Base-by-base conservation (phyloP, 2,329 filamentous ascomycete species). In the Penicillium sp. region DNA sequence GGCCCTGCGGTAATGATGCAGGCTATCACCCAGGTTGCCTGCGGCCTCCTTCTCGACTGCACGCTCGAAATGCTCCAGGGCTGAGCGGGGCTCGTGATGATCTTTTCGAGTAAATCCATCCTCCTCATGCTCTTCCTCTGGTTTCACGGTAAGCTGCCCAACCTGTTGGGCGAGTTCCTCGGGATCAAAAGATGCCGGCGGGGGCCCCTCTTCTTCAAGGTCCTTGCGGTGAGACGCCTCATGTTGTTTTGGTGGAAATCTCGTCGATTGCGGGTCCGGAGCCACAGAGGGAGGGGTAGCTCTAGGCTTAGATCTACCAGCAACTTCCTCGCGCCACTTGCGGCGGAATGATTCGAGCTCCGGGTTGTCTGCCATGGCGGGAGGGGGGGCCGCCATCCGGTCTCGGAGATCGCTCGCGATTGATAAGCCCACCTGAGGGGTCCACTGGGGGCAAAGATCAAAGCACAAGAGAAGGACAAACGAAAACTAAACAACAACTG, bases 51-150 rank as follows among this genome's bases (percentile, higher is more conserved):
- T 92, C 75, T 96, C 90, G 55, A 96, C 93, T 3, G 93, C 95
- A 71, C 85, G 86, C 72, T 98, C 95, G 68, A 95, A 98, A 73
- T 96, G 90, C 66, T 98, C 95, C 16, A 99, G 77, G 0, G 95
- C 95, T 11, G 93, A 90, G 22, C 81, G 79, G 4, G 90, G 90
- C 65, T 89, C 84, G 22, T 65, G 68, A 49, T 58, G 54, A 42
- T 60, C 66, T 8, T 63, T 61, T 19, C 68, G 69, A 46, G 57
- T 59, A 16, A 79, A 78, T 4, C 65, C 68, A 65, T 78, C 77
- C 52, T 77, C 76, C 44, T 76, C 68, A 56, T 76, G 76, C 55
- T 75, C 74, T 44, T 75, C 73, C 10, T 63, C 55, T 35, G 66
- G 54, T 10, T 65, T 59, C 24, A 78, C 49, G 43, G 59, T 77